Evolutionary conservation across 106 monocot species (phyloP).

Genomic region (Vanilla planifolia): DNA sequence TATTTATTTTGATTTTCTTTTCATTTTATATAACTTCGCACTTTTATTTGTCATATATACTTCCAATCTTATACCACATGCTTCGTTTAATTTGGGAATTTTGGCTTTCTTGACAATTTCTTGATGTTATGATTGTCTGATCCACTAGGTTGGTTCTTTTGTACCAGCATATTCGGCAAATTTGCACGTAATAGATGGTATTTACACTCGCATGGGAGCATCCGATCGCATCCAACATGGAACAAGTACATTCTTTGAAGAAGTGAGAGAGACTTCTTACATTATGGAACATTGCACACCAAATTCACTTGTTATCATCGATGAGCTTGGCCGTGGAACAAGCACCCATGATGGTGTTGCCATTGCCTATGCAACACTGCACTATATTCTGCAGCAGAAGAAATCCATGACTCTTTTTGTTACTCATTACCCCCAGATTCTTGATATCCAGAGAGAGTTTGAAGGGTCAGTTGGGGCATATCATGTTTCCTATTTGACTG

Average conservation of each 20-base stretch:
- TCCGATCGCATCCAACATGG: slow-evolving; percentile 90
- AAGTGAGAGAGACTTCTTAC: slow-evolving; percentile 72
- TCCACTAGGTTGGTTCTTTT: slow-evolving; percentile 94
- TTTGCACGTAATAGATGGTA: slow-evolving; percentile 75
- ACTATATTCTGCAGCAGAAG: slow-evolving; percentile 67
- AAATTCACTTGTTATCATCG: slow-evolving; percentile 84
- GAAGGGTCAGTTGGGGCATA: slow-evolving; percentile 62
- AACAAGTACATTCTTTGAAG: slow-evolving; percentile 88
- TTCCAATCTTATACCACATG: too few relatives aligned
- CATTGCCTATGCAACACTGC: slow-evolving; percentile 84
- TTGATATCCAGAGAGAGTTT: slow-evolving; percentile 68
- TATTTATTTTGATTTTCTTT: too few relatives aligned
- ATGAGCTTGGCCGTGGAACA: slow-evolving; percentile 96
- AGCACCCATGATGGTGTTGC: slow-evolving; percentile 97
- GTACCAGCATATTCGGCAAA: slow-evolving; percentile 89
- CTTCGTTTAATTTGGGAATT: not conserved
- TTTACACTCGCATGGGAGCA: slow-evolving; percentile 89
- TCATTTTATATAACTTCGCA: too few relatives aligned
- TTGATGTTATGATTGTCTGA: slow-evolving; percentile 25
- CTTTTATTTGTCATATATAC: too few relatives aligned
- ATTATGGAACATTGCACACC: slow-evolving; percentile 65
- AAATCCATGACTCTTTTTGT: slow-evolving; percentile 86
- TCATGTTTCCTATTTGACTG: slow-evolving; percentile 84
- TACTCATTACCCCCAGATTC: slow-evolving; percentile 84
- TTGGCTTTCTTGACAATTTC: not conserved